Evolutionary conservation across 495 filamentous ascomycete species (phyloP).

Genomic region (Podospora sp.): DNA sequence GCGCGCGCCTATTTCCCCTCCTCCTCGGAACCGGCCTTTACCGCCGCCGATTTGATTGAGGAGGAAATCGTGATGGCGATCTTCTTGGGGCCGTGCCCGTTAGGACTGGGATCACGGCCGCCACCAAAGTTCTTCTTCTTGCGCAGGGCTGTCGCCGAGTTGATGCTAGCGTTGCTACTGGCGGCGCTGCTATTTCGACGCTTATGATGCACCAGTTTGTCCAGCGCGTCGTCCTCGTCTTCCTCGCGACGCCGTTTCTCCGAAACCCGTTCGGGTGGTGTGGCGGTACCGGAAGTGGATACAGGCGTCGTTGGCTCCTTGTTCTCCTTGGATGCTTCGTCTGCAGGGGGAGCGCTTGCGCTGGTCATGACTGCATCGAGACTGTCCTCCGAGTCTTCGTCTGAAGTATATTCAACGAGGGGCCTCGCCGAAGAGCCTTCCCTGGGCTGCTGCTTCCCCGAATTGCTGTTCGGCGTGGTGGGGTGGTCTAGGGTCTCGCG

Average conservation of each 20-base stretch:
- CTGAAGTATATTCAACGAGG: conserved; percentile 88
- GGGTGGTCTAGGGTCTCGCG: conserved; percentile 34
- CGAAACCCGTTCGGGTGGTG: conserved; percentile 75
- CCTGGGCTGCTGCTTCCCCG: too few species aligned
- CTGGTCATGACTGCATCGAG: conserved; percentile 50
- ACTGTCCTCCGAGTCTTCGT: conserved; percentile 68
- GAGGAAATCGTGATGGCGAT: conserved; percentile 51
- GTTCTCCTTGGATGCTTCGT: conserved; percentile 61
- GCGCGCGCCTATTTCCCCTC: neutral
- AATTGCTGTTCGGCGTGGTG: conserved; percentile 45
- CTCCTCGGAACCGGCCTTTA: neutral
- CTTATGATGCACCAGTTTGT: conserved; percentile 71
- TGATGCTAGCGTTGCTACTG: conserved; percentile 1
- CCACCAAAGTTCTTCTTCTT: conserved; percentile 30
- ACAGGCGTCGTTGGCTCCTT: conserved; percentile 21
- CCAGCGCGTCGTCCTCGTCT: conserved; percentile 80
- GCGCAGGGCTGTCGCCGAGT: conserved; percentile 16
- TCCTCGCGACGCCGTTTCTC: conserved; percentile 92
- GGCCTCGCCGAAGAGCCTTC: conserved; percentile 70
- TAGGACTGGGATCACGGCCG: conserved; percentile 11
- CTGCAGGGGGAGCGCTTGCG: conserved; percentile 29
- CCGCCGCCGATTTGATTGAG: conserved; percentile 32
- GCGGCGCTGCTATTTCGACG: conserved; percentile 58
- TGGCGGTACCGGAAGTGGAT: conserved; percentile 27
- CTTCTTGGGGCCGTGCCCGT: conserved; percentile 37